These are phyloP conservation scores for Magnolia sinica DNA, from an alignment of 164 flowering plant genomes.

Conservation along the genomic window DNA sequence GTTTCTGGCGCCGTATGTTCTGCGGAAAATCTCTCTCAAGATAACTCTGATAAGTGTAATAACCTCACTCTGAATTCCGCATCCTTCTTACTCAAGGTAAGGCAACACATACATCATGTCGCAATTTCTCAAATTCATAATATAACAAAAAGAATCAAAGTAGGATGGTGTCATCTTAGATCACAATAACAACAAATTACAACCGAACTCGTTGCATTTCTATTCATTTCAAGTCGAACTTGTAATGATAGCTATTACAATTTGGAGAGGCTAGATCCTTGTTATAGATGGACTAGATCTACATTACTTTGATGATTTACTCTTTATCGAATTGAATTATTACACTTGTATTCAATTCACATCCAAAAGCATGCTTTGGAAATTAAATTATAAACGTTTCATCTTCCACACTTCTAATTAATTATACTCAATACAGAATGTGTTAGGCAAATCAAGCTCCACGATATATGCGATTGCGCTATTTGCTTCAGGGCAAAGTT, in stretches of 20 bases:
- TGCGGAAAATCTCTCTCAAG: slow-evolving; percentile 30
- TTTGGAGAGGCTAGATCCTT: too few relatives aligned
- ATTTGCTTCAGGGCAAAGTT: slow-evolving; percentile 21
- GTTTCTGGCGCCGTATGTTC: slow-evolving; percentile 72
- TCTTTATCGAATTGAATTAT: not conserved
- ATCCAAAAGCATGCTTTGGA: not conserved
- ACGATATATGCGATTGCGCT: slow-evolving; percentile 14
- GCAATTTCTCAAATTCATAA: not conserved
- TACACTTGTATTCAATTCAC: not conserved
- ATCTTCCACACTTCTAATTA: not conserved
- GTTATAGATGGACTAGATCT: too few relatives aligned
- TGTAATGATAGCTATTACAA: too few relatives aligned
- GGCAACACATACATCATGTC: not conserved
- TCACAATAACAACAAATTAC: not conserved
- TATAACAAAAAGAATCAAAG: too few relatives aligned
- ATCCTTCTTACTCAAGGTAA: slow-evolving; percentile 76
- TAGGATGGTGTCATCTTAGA: not conserved
- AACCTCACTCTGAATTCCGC: slow-evolving; percentile 72
- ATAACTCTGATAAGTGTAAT: slow-evolving; percentile 31
- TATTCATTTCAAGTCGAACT: too few relatives aligned
- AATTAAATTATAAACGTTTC: not conserved
- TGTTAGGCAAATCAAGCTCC: slow-evolving; percentile 16
- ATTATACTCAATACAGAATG: slow-evolving; percentile 8
- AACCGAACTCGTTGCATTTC: not conserved
- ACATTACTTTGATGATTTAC: not conserved